Evolutionary conservation across 352 stramenopile genomes (phyloP).

Genomic region (Pythium sukuiense): DNA sequence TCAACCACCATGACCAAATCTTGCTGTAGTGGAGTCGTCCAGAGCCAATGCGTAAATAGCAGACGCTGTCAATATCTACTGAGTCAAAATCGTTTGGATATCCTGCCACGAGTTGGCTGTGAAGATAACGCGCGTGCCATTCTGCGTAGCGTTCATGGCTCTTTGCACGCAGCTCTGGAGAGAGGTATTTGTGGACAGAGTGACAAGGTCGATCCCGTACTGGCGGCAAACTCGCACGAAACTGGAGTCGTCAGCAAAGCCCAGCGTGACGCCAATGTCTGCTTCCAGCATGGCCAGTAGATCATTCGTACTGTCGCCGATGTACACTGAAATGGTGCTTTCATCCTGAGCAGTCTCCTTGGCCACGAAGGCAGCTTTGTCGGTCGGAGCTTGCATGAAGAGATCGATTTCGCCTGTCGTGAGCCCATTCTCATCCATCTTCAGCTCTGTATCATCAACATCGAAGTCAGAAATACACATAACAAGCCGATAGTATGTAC

Average conservation of each 20-base stretch:
- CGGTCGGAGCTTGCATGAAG: conserved; percentile 47
- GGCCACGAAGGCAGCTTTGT: conserved; percentile 48
- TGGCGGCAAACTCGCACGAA: conserved; percentile 28
- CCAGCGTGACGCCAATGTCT: conserved; percentile 57
- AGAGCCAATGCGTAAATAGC: background rate
- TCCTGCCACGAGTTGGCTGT: conserved; percentile 28
- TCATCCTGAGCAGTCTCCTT: conserved; percentile 10
- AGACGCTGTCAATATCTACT: background rate
- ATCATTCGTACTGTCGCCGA: conserved; percentile 73
- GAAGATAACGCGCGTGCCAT: conserved; percentile 31
- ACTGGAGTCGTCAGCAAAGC: conserved; percentile 21
- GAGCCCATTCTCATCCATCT: conserved; percentile 34
- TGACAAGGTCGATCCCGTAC: conserved; percentile 37
- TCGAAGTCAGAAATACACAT: background rate
- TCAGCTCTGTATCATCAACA: conserved; percentile 38
- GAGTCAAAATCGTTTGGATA: conserved; percentile 14
- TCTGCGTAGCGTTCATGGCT: background rate
- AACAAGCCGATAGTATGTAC: background rate
- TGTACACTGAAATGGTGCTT: conserved; percentile 38
- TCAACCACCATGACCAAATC: conserved; percentile 90
- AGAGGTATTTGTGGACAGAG: conserved; percentile 20
- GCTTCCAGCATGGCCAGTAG: conserved; percentile 59
- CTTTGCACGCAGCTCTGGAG: background rate
- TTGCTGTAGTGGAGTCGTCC: conserved; percentile 55
- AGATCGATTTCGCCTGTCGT: conserved; percentile 59